Percentiles rank a stretch among this genome's conserved stretches.
Conservation (phyloP, 345 rosid species). For the Ceriops decandra region DNA sequence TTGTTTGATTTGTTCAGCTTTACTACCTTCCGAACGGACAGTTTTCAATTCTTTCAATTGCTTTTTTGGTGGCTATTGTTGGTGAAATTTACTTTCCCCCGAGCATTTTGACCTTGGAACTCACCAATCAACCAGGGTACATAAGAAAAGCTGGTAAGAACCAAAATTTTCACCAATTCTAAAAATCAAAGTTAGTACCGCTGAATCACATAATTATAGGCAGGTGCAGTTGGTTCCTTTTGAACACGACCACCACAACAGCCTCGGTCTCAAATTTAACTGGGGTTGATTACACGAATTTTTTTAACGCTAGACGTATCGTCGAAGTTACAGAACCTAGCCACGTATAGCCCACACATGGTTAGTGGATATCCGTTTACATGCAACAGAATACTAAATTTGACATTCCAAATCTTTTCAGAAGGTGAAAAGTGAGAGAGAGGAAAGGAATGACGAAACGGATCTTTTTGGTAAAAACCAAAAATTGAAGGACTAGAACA, state of each 20-base stretch:
- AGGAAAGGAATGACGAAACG: not conserved
- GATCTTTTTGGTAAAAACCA: not conserved
- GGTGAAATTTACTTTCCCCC: not conserved
- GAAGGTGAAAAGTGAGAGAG: not conserved
- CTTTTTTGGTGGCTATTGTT: not conserved
- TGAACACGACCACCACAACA: not conserved
- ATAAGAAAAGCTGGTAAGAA: not conserved
- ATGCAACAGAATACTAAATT: not conserved
- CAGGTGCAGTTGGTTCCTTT: not conserved
- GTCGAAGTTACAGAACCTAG: not conserved
- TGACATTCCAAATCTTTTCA: not conserved
- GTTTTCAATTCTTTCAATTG: too few relatives aligned
- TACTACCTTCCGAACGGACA: too few relatives aligned
- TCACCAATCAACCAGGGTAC: not conserved
- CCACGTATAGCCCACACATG: not conserved
- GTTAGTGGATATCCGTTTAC: not conserved
- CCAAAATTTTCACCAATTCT: not conserved
- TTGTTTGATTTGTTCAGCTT: too few relatives aligned
- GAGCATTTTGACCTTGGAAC: too few relatives aligned
- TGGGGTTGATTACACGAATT: too few relatives aligned
- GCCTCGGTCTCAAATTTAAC: too few relatives aligned
- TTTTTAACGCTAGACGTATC: not conserved
- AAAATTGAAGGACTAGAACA: constrained; percentile 3
- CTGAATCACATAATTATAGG: not conserved
- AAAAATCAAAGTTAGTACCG: not conserved